phyloP scores from a whole-genome alignment of 306 rosid genomes.

The Vicia sativa region DNA sequence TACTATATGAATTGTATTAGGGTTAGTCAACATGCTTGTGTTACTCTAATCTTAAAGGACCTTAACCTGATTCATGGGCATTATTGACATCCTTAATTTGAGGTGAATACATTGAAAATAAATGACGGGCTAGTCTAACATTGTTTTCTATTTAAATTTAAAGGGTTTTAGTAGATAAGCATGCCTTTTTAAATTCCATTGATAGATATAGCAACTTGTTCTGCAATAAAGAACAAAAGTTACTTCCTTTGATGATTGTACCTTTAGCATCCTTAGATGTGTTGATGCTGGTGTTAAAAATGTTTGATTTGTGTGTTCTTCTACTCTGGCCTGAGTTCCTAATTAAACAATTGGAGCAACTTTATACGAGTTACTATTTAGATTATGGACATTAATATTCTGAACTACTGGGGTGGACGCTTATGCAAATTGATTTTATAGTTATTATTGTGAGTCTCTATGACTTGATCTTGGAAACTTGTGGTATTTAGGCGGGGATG shows the following conservation, averaged over 20 bases:
- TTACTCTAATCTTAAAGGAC: no score
- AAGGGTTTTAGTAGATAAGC: no score
- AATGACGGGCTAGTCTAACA: no score
- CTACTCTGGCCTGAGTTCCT: background rate
- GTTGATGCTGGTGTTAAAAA: conserved; percentile 11
- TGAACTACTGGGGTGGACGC: conserved; percentile 1
- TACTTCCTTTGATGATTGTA: conserved; percentile 10
- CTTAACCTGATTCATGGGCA: no score
- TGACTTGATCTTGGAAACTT: conserved; percentile 23
- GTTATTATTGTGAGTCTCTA: conserved; percentile 20
- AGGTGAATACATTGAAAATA: no score
- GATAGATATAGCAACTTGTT: background rate
- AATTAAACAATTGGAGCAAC: conserved; percentile 4
- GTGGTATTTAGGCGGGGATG: background rate
- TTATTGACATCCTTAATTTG: no score
- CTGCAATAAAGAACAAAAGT: background rate
- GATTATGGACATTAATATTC: conserved; percentile 6
- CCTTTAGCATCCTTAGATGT: conserved; percentile 16
- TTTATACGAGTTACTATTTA: background rate
- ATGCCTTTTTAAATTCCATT: no score
- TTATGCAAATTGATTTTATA: conserved; percentile 27
- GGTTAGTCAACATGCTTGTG: no score
- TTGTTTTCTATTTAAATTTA: no score
- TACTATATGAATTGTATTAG: no score
- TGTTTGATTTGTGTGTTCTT: conserved; percentile 16